phyloP scores from a whole-genome alignment of 148 eudicot genomes.

The Rhododendron henanense region DNA sequence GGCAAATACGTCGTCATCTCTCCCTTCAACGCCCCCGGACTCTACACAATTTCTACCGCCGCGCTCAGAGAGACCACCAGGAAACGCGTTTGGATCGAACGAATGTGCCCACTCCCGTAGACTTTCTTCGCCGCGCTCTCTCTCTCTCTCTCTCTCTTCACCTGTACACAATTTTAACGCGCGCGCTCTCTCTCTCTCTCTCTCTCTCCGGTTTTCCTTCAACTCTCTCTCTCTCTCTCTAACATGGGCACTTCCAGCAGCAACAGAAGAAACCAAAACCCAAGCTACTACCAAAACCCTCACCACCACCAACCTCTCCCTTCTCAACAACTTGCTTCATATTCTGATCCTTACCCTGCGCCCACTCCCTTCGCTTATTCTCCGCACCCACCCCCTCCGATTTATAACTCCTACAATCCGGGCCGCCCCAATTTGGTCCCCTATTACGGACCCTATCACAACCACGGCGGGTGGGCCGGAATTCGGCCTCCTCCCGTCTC shows the following conservation, averaged over 20 bases:
- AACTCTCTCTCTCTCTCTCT: too few relatives aligned
- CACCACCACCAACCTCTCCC: constrained; percentile 12
- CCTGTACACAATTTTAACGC: too few relatives aligned
- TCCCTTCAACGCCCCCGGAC: not conserved
- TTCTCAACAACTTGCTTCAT: constrained; percentile 19
- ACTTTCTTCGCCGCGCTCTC: not conserved
- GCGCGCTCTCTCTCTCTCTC: too few relatives aligned
- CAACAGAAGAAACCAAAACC: constrained; percentile 17
- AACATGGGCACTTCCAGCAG: constrained; percentile 48
- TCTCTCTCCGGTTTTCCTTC: too few relatives aligned
- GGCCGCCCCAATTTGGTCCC: constrained; percentile 24
- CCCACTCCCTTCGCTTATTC: constrained; percentile 14
- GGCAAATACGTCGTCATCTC: not conserved
- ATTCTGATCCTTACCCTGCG: constrained; percentile 8
- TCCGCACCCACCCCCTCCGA: constrained; percentile 18
- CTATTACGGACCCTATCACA: constrained; percentile 18
- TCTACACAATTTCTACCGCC: too few relatives aligned
- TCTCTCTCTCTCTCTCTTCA: not conserved
- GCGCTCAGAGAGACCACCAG: too few relatives aligned
- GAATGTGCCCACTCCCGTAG: too few relatives aligned
- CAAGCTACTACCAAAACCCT: constrained; percentile 18
- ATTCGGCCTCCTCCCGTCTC: constrained; percentile 17
- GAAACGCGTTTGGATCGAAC: too few relatives aligned
- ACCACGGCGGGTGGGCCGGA: constrained; percentile 37
- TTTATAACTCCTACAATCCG: constrained; percentile 13